Percentiles rank a stretch among this genome's conserved stretches.
Conservation (phyloP, 768 basidiomycete genomes). For the Rhizopogon vinicolor region DNA sequence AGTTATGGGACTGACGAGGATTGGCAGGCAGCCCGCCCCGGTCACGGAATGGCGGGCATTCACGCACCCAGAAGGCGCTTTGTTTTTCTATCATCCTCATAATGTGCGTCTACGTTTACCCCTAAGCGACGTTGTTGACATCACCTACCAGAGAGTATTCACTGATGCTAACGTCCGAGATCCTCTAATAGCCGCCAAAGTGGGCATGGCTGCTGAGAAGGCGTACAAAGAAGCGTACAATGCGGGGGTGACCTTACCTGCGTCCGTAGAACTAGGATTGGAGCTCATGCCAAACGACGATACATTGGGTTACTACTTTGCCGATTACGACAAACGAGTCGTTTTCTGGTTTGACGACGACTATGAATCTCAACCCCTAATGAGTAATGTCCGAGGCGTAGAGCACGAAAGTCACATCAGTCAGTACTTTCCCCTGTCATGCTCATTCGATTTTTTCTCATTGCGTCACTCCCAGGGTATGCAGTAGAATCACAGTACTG, state of each 20-base stretch:
- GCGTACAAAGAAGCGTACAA: not conserved
- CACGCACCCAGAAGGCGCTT: conserved; percentile 51
- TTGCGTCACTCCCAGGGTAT: conserved; percentile 5
- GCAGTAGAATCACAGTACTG: conserved; percentile 25
- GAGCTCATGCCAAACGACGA: not conserved
- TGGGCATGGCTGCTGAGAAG: not conserved
- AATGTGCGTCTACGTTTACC: conserved; percentile 26
- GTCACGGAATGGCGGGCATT: conserved; percentile 34
- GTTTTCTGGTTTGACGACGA: too few species aligned
- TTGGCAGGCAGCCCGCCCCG: not conserved
- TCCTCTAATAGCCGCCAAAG: not conserved
- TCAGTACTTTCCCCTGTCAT: conserved; percentile 15
- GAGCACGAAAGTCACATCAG: conserved; percentile 34
- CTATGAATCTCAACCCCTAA: conserved; percentile 9
- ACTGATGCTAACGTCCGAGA: conserved; percentile 6
- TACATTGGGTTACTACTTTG: too few species aligned
- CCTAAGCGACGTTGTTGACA: not conserved
- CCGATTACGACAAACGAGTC: too few species aligned
- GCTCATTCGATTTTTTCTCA: not conserved
- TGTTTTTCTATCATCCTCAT: conserved; percentile 42
- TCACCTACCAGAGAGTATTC: conserved; percentile 3
- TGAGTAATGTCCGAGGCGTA: conserved; percentile 33
- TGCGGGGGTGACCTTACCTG: not conserved
- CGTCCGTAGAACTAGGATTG: conserved; percentile 1
- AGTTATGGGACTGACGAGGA: not conserved